phyloP scores from a whole-genome alignment of 768 basidiomycete genomes.

The Guyanaporus albipodus region DNA sequence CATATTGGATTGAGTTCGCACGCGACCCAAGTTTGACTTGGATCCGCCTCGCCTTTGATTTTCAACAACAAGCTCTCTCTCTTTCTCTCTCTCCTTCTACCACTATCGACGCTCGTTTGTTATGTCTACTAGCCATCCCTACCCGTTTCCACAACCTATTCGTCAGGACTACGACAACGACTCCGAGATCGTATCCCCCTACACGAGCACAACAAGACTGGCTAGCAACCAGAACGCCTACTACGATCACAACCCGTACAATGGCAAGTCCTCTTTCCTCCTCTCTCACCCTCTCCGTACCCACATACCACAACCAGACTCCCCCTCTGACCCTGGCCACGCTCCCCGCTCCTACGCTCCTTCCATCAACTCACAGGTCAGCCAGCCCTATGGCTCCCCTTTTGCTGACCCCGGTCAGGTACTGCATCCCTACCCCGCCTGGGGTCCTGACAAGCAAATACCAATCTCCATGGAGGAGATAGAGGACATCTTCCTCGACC shows the following conservation, averaged over 20 bases:
- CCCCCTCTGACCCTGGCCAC: constrained; percentile 31
- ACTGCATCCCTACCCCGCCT: constrained; percentile 86
- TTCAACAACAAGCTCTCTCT: too few species aligned
- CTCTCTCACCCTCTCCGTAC: background rate
- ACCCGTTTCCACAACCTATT: constrained; percentile 28
- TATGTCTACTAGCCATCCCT: constrained; percentile 34
- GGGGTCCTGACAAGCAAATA: constrained; percentile 89
- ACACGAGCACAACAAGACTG: constrained; percentile 55
- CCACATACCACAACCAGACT: constrained; percentile 9
- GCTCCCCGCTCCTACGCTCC: constrained; percentile 46
- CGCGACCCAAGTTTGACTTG: background rate
- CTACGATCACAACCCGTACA: constrained; percentile 27
- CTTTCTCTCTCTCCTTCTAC: constrained; percentile 7
- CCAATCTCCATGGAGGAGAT: constrained; percentile 98
- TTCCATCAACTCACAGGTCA: constrained; percentile 59
- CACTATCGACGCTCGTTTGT: constrained; percentile 24
- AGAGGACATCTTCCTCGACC: constrained; percentile 97
- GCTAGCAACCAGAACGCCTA: constrained; percentile 39
- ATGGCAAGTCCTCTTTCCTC: constrained; percentile 10
- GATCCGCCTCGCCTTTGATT: too few species aligned
- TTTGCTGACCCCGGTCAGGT: constrained; percentile 54
- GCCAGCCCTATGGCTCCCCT: constrained; percentile 54
- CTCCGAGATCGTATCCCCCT: constrained; percentile 51
- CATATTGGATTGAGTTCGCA: too few species aligned
- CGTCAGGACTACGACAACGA: constrained; percentile 43